These are phyloP conservation scores for Cordyceps pruinosa DNA, from an alignment of 2,329 filamentous ascomycete species.

Conservation along the genomic window DNA sequence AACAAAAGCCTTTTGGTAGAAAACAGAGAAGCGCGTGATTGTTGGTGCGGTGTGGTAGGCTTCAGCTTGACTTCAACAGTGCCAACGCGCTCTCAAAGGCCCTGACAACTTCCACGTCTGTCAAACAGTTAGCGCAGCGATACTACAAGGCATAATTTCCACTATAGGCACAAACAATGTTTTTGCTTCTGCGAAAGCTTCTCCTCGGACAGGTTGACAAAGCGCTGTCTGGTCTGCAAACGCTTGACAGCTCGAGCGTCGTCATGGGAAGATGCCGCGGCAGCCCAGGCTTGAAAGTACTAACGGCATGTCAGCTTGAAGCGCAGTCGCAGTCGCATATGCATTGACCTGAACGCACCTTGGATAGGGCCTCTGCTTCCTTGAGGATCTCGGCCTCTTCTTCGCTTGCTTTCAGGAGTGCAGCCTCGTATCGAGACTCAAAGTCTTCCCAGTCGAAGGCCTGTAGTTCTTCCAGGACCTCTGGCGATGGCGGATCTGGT, in stretches of 20 bases:
- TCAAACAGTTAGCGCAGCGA: not conserved
- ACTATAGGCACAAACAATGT: constrained; percentile 57
- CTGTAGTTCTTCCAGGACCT: constrained; percentile 4
- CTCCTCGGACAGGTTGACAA: constrained; percentile 68
- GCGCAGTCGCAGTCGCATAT: not conserved
- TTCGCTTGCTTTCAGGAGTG: constrained; percentile 54
- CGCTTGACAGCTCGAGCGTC: constrained; percentile 71
- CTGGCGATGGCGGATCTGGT: constrained; percentile 1
- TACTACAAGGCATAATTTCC: too few species aligned
- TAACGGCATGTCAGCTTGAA: constrained; percentile 27
- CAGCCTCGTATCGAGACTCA: constrained; percentile 58
- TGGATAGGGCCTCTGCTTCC: constrained; percentile 61
- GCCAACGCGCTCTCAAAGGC: constrained; percentile 58
- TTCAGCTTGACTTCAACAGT: constrained; percentile 37
- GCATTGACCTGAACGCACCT: constrained; percentile 36
- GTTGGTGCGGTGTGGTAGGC: not conserved
- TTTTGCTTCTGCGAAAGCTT: constrained; percentile 66
- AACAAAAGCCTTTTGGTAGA: not conserved
- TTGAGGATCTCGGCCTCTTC: constrained; percentile 59
- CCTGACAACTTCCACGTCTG: constrained; percentile 48
- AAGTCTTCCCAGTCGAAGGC: constrained; percentile 74
- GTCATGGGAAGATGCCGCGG: constrained; percentile 64
- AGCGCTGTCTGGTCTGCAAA: constrained; percentile 70
- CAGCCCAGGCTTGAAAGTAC: constrained; percentile 77
- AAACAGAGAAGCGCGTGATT: not conserved